Conservation (phyloP, 176 grass and related monocot species). For the Cymbopogon citratus region DNA sequence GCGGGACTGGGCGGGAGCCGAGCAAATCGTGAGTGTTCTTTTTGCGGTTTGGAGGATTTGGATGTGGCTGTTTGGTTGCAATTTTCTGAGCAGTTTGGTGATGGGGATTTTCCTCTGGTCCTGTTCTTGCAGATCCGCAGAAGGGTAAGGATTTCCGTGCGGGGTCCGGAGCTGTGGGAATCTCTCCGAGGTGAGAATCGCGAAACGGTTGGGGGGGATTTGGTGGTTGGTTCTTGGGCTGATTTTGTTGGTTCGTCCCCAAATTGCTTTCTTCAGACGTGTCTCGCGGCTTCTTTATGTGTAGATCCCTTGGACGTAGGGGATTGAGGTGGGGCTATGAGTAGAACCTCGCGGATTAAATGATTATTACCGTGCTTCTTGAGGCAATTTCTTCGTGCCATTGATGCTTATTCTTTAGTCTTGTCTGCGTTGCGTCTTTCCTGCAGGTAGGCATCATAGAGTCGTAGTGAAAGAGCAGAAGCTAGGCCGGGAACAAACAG, state of each 20-base stretch:
- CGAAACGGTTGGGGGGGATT: background rate
- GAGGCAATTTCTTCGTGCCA: background rate
- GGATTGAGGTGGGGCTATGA: too few species aligned
- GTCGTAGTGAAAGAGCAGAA: background rate
- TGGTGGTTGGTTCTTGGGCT: background rate
- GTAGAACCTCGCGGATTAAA: background rate
- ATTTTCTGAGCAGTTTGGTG: background rate
- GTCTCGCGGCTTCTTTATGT: background rate
- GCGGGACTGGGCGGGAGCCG: background rate
- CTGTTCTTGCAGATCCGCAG: background rate
- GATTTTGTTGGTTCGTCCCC: background rate
- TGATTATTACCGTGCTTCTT: background rate
- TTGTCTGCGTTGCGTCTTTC: background rate
- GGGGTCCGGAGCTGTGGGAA: background rate
- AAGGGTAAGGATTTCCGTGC: background rate
- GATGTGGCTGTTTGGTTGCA: background rate
- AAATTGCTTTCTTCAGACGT: background rate
- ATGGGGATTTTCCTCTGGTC: background rate
- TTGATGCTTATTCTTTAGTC: background rate
- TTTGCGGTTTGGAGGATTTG: background rate
- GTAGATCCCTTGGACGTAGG: too few species aligned
- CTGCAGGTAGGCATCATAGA: constrained; percentile 1
- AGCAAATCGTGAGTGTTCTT: constrained; percentile 10
- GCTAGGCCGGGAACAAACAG: background rate
- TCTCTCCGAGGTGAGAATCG: constrained; percentile 13